Conservation (phyloP, 129 eudicot species). For the carrot (Daucus carota) region DH1_v3.0 NC_030386.2:22862001-22862500, state of each 20-base stretch:
- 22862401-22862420: background rate
- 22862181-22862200: background rate
- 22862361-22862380: too few species aligned
- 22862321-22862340: too few species aligned
- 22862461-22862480: background rate
- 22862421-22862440: background rate
- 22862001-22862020: constrained; percentile 68
- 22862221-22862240: background rate
- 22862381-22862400: background rate
- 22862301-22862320: background rate
- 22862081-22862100: background rate
- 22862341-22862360: too few species aligned
- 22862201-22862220: background rate
- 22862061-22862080: constrained; percentile 60
- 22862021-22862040: constrained; percentile 62
- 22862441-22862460: background rate
- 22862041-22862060: constrained; percentile 79
- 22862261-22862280: background rate
- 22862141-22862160: background rate
- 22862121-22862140: background rate
- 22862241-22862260: background rate
- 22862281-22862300: background rate
- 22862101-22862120: background rate
- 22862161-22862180: background rate
- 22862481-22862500: background rate